phyloP scores from a whole-genome alignment of 2,329 filamentous ascomycete species.

The Colletotrichum sp. region DNA sequence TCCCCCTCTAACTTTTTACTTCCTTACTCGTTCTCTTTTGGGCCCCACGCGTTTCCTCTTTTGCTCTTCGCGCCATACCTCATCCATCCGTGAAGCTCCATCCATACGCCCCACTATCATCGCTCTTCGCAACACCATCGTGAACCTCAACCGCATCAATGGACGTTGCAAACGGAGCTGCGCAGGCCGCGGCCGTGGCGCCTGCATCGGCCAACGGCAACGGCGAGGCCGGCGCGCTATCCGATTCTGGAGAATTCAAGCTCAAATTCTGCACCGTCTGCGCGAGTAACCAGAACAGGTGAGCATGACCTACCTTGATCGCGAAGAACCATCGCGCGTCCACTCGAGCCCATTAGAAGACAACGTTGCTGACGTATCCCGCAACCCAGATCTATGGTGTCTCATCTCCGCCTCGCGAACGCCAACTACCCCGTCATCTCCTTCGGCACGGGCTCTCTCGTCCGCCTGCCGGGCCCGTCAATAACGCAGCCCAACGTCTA shows the following conservation, averaged over 20 bases:
- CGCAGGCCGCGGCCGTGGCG: constrained; percentile 27
- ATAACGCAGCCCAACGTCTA: constrained; percentile 97
- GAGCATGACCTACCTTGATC: neutral
- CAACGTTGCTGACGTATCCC: neutral
- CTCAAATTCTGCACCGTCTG: constrained; percentile 99
- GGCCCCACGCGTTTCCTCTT: neutral
- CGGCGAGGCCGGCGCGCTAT: constrained; percentile 49
- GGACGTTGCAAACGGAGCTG: constrained; percentile 47
- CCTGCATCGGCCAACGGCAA: constrained; percentile 37
- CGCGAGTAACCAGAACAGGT: constrained; percentile 97
- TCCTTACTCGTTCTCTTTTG: neutral
- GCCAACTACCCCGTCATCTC: constrained; percentile 95
- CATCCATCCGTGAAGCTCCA: neutral
- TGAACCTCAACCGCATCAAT: constrained; percentile 25
- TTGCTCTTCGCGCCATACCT: neutral
- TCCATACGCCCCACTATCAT: constrained; percentile 3
- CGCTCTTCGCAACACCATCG: neutral
- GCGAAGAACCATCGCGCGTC: neutral
- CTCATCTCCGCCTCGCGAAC: constrained; percentile 89
- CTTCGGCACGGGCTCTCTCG: constrained; percentile 94
- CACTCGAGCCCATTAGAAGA: neutral
- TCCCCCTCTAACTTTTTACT: neutral
- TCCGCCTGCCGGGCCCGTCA: constrained; percentile 88
- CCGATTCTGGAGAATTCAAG: constrained; percentile 69
- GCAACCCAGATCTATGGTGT: constrained; percentile 86